A percentile compares a stretch with the other conserved stretches of the same genome.
phyloP scores from a whole-genome alignment of 306 rosid genomes.

The Dalbergia cochinchinensis region DNA sequence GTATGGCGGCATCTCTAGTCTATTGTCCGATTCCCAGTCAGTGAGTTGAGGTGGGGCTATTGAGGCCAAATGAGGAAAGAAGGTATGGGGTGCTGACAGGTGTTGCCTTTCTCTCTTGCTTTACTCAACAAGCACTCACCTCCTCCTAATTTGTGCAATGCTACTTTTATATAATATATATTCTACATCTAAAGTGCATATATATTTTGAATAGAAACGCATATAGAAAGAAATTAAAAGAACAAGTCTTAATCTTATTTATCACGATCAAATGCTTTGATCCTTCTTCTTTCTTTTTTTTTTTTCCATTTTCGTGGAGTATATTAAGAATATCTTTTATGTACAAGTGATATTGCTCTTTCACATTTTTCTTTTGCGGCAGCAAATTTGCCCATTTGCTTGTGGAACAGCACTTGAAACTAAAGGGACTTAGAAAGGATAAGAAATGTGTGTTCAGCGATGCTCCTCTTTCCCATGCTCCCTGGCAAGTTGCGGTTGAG shows the following conservation, averaged over 20 bases:
- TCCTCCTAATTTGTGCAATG: neutral
- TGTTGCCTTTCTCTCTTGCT: constrained; percentile 40
- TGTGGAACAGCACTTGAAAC: too few relatives aligned
- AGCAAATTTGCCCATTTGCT: too few relatives aligned
- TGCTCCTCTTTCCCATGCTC: constrained; percentile 37
- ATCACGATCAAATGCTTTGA: too few relatives aligned
- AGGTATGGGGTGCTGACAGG: constrained; percentile 62
- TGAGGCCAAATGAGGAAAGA: constrained; percentile 48
- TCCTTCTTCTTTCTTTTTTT: too few relatives aligned
- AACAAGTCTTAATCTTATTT: too few relatives aligned
- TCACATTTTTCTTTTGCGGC: too few relatives aligned
- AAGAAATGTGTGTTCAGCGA: constrained; percentile 48
- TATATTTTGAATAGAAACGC: too few relatives aligned
- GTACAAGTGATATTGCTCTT: too few relatives aligned
- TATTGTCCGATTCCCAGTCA: neutral
- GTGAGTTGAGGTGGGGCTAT: neutral
- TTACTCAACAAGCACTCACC: neutral
- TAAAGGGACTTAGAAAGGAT: constrained; percentile 17
- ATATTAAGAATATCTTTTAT: too few relatives aligned
- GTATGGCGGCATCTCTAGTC: constrained; percentile 1
- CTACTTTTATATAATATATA: neutral
- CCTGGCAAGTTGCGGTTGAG: constrained; percentile 45
- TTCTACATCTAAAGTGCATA: too few relatives aligned
- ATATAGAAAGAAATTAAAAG: too few relatives aligned
- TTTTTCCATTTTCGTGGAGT: too few relatives aligned